Evolutionary conservation across 1,284 basidiomycete species (phyloP), one percentile per base, ranked within the genome.

Genomic region (Pseudozyma pruni): DNA sequence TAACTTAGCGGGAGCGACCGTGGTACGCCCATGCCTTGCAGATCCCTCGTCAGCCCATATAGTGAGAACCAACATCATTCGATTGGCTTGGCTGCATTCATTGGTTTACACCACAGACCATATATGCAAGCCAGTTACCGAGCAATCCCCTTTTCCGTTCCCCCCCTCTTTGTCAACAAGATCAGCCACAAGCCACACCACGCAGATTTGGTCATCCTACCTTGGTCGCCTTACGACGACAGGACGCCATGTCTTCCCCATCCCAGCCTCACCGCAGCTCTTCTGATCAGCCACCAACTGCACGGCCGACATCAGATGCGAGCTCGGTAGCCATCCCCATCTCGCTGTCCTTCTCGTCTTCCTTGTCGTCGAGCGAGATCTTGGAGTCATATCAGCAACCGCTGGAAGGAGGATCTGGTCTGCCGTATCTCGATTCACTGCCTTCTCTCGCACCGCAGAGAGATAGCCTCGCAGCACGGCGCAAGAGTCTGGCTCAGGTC

Each of bases 251-350:
- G 56, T 47, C 49, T 22, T 35, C 16, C 3, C 32, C 46, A 16
- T 11, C 29, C 22, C 25, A 22, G 3, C 32, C 49, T 6, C 17
- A 22, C 4, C n/a, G 25, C n/a, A 11, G 22, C 25, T 29, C 20
- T 4, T 50, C 31, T 23, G 50, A 52, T n/a, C 33, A 44, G 34
- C 34, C 27, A 44, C 27, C 20, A 38, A 35, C 38, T 20, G 32
- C 37, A 29, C 40, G 59, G 16, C 60, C 49, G 2, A 19, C 35
- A 1, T 63, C 60, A 27, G 35, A 63, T 2, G 54, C 53, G 19
- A 56, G 45, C 38, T 56, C 53, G 5, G n/a, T 63, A 16, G 60
- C 48, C 13, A 22, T 63, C n/a, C 54, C 60, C 35, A 42, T 48
- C 34, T 52, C 49, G 31, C 60, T 48, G 22, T 63, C 53, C 29